Evolutionary conservation across 2,329 filamentous ascomycete genomes (phyloP), one percentile per base, ranked within the genome.

Genomic region (Apiospora koreana): DNA sequence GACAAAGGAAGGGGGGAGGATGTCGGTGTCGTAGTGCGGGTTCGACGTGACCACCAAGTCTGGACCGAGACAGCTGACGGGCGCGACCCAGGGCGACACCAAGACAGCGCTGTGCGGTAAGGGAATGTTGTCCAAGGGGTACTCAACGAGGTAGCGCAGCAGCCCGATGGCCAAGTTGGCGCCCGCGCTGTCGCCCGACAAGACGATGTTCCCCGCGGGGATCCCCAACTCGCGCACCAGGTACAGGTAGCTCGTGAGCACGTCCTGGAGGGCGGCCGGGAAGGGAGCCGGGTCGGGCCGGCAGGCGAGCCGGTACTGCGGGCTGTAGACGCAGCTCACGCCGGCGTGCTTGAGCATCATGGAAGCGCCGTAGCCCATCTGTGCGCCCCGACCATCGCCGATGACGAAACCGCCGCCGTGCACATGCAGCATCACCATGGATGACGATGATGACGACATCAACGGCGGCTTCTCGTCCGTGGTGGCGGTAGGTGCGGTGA

Each of bases 171-270:
- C 77, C 9, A 83, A 73, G 71, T 86, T 85, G 5, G 77, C 84
- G 65, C 85, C 84, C 0, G 84, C 84, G 16, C 80, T 83, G 75
- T 86, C 85, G 9, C 85, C 85, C 0, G 80, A 81, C 0, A 86
- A 41, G 0, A 83, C 76, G 68, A 86, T 83, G 38, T 81, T 76
- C 2, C 71, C 66, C 0, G 83, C 71, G 0, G 80, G 74, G 67
- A 86, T 80, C 1, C 76, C 73, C 23, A 83, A 77, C 2, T 78
- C 77, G 43, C 80, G 74, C 43, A 85, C 68, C 0, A 85, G 79
- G 72, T 85, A 82, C 3, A 80, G 73, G 73, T 84, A 84, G 1
- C 79, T 72, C 0, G 83, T 81, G 54, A 86, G 71, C 12, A 76
- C 79, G 73, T 86, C 85, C 73, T 86, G 84, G 0, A 86, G 74